These are phyloP conservation scores for Backusella sp. DNA, from an alignment of 192 early-diverging fungal species.

Conservation along the genomic window DNA sequence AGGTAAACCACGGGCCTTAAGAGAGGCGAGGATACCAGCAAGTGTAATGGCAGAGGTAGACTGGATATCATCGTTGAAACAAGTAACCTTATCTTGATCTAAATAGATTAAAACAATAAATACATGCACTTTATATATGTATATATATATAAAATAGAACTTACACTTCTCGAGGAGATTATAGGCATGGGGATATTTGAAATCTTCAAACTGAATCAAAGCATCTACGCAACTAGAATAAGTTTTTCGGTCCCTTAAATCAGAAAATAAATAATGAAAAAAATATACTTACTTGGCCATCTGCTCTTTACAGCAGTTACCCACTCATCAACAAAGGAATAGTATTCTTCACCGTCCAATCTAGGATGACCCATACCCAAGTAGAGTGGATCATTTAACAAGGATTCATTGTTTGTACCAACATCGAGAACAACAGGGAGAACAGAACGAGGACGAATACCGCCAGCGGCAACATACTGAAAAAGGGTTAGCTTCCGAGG, in stretches of 20 bases:
- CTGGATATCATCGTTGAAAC: conserved; percentile 43
- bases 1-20: conserved; percentile 32
- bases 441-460: conserved; percentile 37
- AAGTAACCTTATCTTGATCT: conserved; percentile 36
- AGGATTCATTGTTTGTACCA: conserved; percentile 34
- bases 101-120: background rate
- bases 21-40: conserved; percentile 36
- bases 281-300: conserved; percentile 48
- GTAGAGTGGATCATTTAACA: conserved; percentile 38
- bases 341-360: conserved; percentile 44
- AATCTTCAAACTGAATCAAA: conserved; percentile 41
- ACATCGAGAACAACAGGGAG: conserved; percentile 37
- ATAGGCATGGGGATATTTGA: conserved; percentile 42
- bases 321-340: conserved; percentile 55
- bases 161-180: conserved; percentile 40
- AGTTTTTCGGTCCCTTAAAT: background rate
- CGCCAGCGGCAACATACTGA: conserved; percentile 39
- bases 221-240: conserved; percentile 27
- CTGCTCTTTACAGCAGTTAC: conserved; percentile 49
- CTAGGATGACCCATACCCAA: conserved; percentile 39
- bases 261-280: background rate
- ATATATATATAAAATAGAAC: background rate
- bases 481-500: conserved; percentile 9
- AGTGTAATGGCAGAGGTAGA: conserved; percentile 40
- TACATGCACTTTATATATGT: background rate